These are phyloP conservation scores for Linnemannia exigua DNA, from an alignment of 192 early-diverging fungal species.

Conservation along the genomic window DNA sequence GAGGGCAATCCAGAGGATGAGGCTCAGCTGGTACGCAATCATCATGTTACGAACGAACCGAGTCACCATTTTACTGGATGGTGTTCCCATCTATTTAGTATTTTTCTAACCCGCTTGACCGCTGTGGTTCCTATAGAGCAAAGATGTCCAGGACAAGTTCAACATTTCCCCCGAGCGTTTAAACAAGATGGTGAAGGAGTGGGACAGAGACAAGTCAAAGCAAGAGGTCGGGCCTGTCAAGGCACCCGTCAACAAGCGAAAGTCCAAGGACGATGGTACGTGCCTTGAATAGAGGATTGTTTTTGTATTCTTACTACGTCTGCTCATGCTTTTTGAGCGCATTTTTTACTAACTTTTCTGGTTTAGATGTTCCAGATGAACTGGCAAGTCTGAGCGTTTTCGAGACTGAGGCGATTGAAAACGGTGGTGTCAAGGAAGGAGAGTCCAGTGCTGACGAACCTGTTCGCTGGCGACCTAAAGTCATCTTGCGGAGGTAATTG, in stretches of 20 bases:
- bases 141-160: slow-evolving; percentile 67
- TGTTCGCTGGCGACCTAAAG: slow-evolving; percentile 39
- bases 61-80: no score
- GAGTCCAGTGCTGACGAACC: slow-evolving; percentile 23
- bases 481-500: slow-evolving; percentile 36
- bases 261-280: slow-evolving; percentile 35
- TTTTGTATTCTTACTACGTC: background rate
- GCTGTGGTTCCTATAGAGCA: slow-evolving; percentile 46
- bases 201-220: slow-evolving; percentile 52
- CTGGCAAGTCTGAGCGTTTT: slow-evolving; percentile 23
- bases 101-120: background rate
- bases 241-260: slow-evolving; percentile 37
- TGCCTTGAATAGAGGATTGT: background rate
- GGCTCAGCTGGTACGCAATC: slow-evolving; percentile 35
- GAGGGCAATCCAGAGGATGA: slow-evolving; percentile 32
- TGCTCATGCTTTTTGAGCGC: background rate
- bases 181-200: slow-evolving; percentile 64
- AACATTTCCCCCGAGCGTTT: slow-evolving; percentile 66
- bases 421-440: slow-evolving; percentile 2
- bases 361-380: slow-evolving; percentile 28
- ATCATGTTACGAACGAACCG: background rate
- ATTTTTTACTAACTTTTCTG: background rate
- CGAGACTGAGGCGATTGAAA: background rate
- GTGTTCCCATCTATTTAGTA: slow-evolving; percentile 9
- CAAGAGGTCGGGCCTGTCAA: slow-evolving; percentile 21